Evolutionary conservation across 768 basidiomycete genomes (phyloP), one percentile per base, ranked within the genome.

Genomic region (Dioszegia crocea): DNA sequence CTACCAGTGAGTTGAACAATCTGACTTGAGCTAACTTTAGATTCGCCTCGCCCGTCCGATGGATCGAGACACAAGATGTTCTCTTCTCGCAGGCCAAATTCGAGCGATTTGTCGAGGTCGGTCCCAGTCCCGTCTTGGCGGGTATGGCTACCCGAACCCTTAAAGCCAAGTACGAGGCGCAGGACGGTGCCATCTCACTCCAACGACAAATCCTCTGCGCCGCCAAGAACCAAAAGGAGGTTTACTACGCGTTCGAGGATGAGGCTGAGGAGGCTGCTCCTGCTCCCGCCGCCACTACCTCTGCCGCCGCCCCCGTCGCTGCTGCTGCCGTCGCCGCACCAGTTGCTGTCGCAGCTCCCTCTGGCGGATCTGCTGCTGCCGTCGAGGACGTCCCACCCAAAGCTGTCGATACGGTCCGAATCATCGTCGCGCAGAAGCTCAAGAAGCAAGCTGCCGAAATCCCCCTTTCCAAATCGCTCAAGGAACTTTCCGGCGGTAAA

Each of bases 31-130:
- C 48, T 55, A 16, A 61, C 49, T 46, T 19, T 27, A 68, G 67
- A 58, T 77, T 75, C 64, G 74, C 94, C 0, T 98, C 94, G 1
- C 93, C 96, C 6, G 94, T 99, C 19, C 88, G 93, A 49, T 99
- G 96, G 96, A 99, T 99, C 69, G 89, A 98, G 80, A 99, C 94
- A 0, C 96, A 99, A 75, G 96, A 99, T 71, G 83, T 88, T 24
- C 83, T 99, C 57, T 99, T 99, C 81, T 83, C 82, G 10, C 78
- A 85, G 9, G 96, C 85, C 81, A 81, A 82, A 44, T 96, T 96
- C 70, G 94, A 97, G 78, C 86, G 96, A 16, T 82, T 98, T 69
- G 87, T 99, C 68, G 96, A 99, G 76, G 80, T 99, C 52, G 96
- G 96, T 30, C 96, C 96, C 39, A 91, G 91, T 3, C 96, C 96